Evolutionary conservation across 139 green algal genomes (phyloP), one percentile per base, ranked within the genome.

Genomic region (Marvania coccoides): DNA sequence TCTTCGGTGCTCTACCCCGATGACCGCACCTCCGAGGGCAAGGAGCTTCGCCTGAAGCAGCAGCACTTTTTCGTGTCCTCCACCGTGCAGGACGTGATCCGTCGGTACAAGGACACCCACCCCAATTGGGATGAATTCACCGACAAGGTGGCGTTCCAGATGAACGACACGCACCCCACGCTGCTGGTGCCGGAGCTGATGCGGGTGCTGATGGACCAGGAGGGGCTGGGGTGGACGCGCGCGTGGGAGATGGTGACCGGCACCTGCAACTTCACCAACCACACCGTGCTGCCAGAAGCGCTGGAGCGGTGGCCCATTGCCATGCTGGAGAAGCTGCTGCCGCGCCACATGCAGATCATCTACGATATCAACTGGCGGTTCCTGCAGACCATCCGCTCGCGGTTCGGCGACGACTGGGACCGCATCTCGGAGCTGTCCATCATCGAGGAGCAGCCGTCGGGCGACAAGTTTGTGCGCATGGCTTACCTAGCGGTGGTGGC

Each of bases 361-460:
- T 96, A 96, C 62, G 92, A 98, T 75, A 97, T 99, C 82, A 97
- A 99, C 85, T 95, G 89, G 84, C 85, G 93, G 53, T 95, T 95
- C 81, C 81, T 99, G 76, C 81, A 98, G 82, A 65, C 83, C 70
- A 65, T 97, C 68, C 81, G 87, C 61, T 67, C 61, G 46, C 84
- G 85, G 71, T 86, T 90, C 54, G 89, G 86, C 24, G 87, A 94
- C 47, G 87, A 99, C 77, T 90, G 81, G 75, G 81, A 91, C 36
- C 82, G 79, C 62, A 90, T 98, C 66, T 56, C 59, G 36, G 72
- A 78, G 69, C 89, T 99, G 87, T 92, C 76, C 51, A 96, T 99
- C 77, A 97, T 99, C 58, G 90, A 98, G 80, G 94, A 98, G 70
- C 71, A 51, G 19, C 54, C 65, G 12, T 60, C 53, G 28, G 83